Conservation (phyloP, 768 basidiomycete genomes). For the Tylopilus vinaceipallidus region DNA sequence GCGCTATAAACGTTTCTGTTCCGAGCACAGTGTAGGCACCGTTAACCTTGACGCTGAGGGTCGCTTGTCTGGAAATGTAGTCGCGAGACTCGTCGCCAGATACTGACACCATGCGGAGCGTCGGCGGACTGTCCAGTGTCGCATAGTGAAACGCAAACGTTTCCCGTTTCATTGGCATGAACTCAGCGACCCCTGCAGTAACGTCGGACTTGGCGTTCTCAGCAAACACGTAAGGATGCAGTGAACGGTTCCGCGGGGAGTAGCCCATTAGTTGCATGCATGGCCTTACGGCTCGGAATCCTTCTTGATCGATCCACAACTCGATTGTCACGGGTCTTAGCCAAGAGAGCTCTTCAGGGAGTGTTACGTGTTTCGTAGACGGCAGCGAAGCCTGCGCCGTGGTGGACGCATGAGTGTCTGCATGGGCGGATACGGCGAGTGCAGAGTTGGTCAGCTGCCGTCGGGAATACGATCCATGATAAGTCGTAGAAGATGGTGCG, state of each 20-base stretch:
- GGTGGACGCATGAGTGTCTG: slow-evolving; percentile 6
- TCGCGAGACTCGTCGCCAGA: slow-evolving; percentile 69
- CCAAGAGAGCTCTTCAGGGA: slow-evolving; percentile 48
- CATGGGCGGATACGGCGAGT: slow-evolving; percentile 2
- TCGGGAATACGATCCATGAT: slow-evolving; percentile 1
- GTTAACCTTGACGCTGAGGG: slow-evolving; percentile 61
- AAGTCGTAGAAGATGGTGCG: slow-evolving; percentile 3
- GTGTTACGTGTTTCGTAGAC: slow-evolving; percentile 15
- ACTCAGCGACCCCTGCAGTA: slow-evolving; percentile 55
- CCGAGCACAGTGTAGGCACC: slow-evolving; percentile 78
- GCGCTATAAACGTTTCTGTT: slow-evolving; percentile 42
- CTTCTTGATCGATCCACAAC: slow-evolving; percentile 81
- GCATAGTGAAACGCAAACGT: slow-evolving; percentile 71
- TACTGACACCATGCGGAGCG: slow-evolving; percentile 66
- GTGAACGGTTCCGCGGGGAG: slow-evolving; percentile 33
- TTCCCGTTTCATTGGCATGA: slow-evolving; percentile 58
- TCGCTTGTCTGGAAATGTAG: slow-evolving; percentile 74
- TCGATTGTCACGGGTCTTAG: slow-evolving; percentile 53
- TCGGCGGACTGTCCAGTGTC: slow-evolving; percentile 61
- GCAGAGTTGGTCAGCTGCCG: slow-evolving; percentile 15
- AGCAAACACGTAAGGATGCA: slow-evolving; percentile 25
- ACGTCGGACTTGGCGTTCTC: slow-evolving; percentile 30
- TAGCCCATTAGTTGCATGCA: slow-evolving; percentile 59
- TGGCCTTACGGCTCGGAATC: slow-evolving; percentile 64
- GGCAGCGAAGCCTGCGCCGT: too few relatives aligned